phyloP scores from a whole-genome alignment of 805 yeast species.

The Candida tibetensis region DNA sequence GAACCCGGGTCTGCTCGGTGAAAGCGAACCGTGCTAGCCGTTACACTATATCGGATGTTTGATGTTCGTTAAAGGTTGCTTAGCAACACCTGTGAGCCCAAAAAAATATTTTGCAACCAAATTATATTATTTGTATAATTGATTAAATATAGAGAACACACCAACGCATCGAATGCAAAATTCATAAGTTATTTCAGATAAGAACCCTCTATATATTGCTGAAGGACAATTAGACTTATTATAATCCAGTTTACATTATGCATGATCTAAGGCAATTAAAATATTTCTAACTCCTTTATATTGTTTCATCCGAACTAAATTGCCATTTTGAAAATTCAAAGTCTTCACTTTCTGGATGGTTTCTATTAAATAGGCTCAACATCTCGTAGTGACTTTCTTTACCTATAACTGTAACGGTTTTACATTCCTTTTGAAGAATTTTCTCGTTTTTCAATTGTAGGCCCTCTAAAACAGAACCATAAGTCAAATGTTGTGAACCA shows the following conservation, averaged over 20 bases:
- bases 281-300: no score
- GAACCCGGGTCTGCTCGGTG: slow-evolving; percentile 86
- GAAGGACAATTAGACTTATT: no score
- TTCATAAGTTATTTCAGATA: no score
- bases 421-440: background rate
- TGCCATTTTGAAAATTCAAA: background rate
- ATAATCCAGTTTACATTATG: no score
- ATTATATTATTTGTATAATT: no score
- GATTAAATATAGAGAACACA: no score
- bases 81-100: no score
- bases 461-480: background rate
- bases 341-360: background rate
- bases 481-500: background rate
- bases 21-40: slow-evolving; percentile 73
- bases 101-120: no score
- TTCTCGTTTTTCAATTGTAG: background rate
- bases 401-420: background rate
- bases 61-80: background rate
- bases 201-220: no score
- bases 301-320: no score
- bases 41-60: slow-evolving; percentile 15
- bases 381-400: background rate
- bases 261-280: no score
- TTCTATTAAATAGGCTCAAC: background rate
- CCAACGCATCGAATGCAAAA: no score